Base-by-base conservation (phyloP, 805 yeast species). In the Cyberlindnera japonica region DNA sequence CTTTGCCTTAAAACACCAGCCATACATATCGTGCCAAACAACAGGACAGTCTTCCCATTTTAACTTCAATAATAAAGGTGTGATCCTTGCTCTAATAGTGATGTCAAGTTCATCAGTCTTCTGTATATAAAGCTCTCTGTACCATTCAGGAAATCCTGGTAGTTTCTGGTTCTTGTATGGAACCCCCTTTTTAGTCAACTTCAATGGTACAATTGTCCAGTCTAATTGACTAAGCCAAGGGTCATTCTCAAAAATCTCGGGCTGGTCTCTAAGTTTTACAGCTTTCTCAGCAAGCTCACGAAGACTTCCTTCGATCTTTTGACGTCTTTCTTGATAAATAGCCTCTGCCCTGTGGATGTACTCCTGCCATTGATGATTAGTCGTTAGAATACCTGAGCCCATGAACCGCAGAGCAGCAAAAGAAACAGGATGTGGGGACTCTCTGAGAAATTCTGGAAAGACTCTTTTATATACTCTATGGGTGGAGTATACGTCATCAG, bases 71-170 rank as follows among this genome's bases (percentile, higher is more conserved):
- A 93, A 62, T 4, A 90, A 54, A 0, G 97, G 91, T 0, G 95
- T 76, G 4, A 79, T 65, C 49, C 98, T 68, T 0, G 95, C 72
- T 39, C 87, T 73, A 1, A 85, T 75, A 0, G 93, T 78, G 12
- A 93, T 62, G 26, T 69, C 75, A 53, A 87, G 70, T 16, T 65
- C 70, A 12, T 59, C 43, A 3, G 64, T 59, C 11, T 68, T 62
- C 9, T 62, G 50, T 1, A 69, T 63, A 48, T 68, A 66, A 35
- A 79, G 50, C 12, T 78, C 79, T 44, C 83, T 75, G 60, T 86
- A 95, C 99, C 99, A 93, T 49, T 83, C 83, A 0, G 99, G 99
- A 53, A 72, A 87, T 0, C 96, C 98, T 0, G 95, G 95, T 34
- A 87, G 57, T 51, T 77, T 88, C 59, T 87, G 95, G 19, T 75